Evolutionary conservation across 1,139 yeast genomes (phyloP).

Genomic region (Lodderomyces orthopsilosis): DNA sequence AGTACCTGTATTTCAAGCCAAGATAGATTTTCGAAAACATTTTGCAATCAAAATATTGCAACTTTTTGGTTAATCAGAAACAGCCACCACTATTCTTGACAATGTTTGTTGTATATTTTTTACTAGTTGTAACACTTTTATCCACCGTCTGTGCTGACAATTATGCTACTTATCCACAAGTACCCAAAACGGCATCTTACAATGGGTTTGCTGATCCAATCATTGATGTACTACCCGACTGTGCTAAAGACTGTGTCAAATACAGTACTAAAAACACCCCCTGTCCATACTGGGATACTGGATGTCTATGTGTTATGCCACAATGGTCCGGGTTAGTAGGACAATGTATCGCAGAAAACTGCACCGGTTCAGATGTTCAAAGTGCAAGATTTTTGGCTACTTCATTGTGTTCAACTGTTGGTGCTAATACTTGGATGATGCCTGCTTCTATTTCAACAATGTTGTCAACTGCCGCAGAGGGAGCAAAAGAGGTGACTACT

Average conservation of each 20-base stretch:
- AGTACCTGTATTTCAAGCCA: no score
- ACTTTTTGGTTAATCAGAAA: no score
- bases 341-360: conserved; percentile 40
- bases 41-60: no score
- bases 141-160: conserved; percentile 13
- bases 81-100: background rate
- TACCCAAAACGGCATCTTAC: conserved; percentile 48
- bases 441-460: conserved; percentile 38
- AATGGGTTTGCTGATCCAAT: conserved; percentile 55
- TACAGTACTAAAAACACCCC: conserved; percentile 35
- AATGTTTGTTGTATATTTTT: conserved; percentile 4
- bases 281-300: conserved; percentile 56
- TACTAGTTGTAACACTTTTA: background rate
- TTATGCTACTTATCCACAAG: conserved; percentile 42
- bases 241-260: conserved; percentile 44
- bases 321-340: conserved; percentile 47
- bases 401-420: conserved; percentile 41
- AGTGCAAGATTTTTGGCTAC: conserved; percentile 39
- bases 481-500: conserved; percentile 14
- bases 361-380: conserved; percentile 39
- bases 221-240: conserved; percentile 35
- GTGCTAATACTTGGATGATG: conserved; percentile 47
- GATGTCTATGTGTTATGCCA: conserved; percentile 52
- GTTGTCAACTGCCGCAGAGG: conserved; percentile 26
- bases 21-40: no score